Evolutionary conservation across 768 basidiomycete species (phyloP).

Genomic region (Dioszegia hungarica): DNA sequence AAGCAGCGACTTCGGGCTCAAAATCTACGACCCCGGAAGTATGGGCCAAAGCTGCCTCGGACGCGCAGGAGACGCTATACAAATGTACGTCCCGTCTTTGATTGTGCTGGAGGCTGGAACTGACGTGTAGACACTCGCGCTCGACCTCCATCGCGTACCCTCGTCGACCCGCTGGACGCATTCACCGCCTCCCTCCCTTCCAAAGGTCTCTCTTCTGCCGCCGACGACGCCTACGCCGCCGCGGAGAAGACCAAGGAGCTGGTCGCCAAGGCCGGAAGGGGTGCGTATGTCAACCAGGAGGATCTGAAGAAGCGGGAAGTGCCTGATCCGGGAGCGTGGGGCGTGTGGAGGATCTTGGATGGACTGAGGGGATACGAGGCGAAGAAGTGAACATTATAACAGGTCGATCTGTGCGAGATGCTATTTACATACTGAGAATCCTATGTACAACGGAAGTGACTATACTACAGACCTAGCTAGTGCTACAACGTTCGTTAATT

Average conservation of each 20-base stretch:
- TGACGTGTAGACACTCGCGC: slow-evolving; percentile 65
- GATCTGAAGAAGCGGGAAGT: slow-evolving; percentile 59
- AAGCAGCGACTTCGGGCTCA: slow-evolving; percentile 37
- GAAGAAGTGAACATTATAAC: neutral
- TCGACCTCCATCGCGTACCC: slow-evolving; percentile 80
- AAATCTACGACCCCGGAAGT: slow-evolving; percentile 54
- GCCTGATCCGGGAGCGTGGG: slow-evolving; percentile 90
- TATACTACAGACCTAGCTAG: no score
- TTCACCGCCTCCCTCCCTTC: slow-evolving; percentile 58
- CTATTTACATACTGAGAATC: neutral
- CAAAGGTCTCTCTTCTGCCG: slow-evolving; percentile 54
- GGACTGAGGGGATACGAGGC: slow-evolving; percentile 34
- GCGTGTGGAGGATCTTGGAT: slow-evolving; percentile 54
- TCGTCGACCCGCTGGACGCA: slow-evolving; percentile 83
- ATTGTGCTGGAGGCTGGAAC: neutral
- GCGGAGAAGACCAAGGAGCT: slow-evolving; percentile 70
- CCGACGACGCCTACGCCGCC: slow-evolving; percentile 60
- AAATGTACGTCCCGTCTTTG: slow-evolving; percentile 25
- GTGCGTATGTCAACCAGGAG: slow-evolving; percentile 65
- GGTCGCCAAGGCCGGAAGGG: slow-evolving; percentile 79
- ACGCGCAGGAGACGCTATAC: slow-evolving; percentile 41
- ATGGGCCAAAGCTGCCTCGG: slow-evolving; percentile 61
- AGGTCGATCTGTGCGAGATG: neutral
- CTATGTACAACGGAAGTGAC: no score
- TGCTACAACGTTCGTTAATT: no score